Conservation (phyloP, 805 yeast genomes). For the Metschnikowia noctiluminum region DNA sequence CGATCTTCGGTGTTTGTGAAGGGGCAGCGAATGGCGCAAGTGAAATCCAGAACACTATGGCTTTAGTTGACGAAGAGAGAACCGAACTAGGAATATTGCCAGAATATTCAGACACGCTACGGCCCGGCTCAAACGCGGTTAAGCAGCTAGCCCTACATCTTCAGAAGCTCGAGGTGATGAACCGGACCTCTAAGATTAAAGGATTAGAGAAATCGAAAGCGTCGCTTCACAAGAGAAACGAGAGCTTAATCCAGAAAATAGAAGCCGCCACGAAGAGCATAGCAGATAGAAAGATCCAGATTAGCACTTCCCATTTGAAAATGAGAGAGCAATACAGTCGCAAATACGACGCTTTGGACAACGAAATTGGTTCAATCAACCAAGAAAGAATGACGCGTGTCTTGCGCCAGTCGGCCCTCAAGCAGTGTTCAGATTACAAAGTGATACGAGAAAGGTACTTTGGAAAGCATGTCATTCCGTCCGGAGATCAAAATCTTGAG, state of each 20-base stretch:
- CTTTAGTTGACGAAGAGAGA: too few relatives aligned
- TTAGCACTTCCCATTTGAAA: too few relatives aligned
- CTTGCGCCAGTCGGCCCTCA: constrained; percentile 24
- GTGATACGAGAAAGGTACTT: constrained; percentile 22
- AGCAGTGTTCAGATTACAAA: constrained; percentile 23
- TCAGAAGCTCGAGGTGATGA: constrained; percentile 25
- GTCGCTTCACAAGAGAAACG: neutral
- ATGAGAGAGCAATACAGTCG: constrained; percentile 6
- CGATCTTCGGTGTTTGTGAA: constrained; percentile 21
- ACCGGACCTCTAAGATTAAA: constrained; percentile 9
- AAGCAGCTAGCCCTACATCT: constrained; percentile 29
- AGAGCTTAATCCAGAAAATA: neutral
- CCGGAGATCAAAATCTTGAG: neutral
- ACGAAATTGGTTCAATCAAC: constrained; percentile 6
- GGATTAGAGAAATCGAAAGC: constrained; percentile 14
- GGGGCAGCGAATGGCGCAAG: neutral
- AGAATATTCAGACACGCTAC: neutral
- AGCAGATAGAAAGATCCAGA: neutral
- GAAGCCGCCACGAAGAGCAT: neutral
- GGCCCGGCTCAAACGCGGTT: constrained; percentile 13
- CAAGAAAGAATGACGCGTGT: constrained; percentile 19
- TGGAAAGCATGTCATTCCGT: neutral
- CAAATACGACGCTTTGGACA: constrained; percentile 7
- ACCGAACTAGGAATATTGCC: neutral
- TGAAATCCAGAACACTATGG: neutral